These are phyloP conservation scores for Cubamyces sp. DNA, from an alignment of 768 basidiomycete genomes.

Conservation along the genomic window DNA sequence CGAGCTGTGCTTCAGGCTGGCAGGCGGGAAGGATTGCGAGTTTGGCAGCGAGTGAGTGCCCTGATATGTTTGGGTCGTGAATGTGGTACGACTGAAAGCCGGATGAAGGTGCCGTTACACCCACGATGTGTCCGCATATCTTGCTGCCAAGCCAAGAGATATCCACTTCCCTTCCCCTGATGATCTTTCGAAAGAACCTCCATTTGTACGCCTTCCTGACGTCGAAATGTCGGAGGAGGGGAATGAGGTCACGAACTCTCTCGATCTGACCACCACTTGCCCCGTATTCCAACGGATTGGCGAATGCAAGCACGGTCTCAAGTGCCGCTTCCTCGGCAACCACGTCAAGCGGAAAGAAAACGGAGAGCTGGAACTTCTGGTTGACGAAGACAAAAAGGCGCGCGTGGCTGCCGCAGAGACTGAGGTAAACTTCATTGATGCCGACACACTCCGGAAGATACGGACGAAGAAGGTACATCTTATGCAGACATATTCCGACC, in stretches of 20 bases:
- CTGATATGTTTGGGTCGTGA: neutral
- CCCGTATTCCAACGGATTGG: constrained; percentile 72
- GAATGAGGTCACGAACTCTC: constrained; percentile 39
- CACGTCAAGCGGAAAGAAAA: constrained; percentile 60
- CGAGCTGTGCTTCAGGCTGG: constrained; percentile 82
- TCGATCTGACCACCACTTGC: constrained; percentile 57
- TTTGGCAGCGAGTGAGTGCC: constrained; percentile 63
- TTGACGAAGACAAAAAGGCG: constrained; percentile 64
- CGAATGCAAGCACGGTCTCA: constrained; percentile 82
- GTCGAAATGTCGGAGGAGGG: constrained; percentile 30
- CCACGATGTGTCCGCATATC: constrained; percentile 78
- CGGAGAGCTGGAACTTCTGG: constrained; percentile 48
- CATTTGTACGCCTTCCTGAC: constrained; percentile 48
- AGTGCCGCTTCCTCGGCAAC: constrained; percentile 87
- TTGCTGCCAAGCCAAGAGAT: constrained; percentile 75
- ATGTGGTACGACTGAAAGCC: neutral
- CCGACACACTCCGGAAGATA: constrained; percentile 61
- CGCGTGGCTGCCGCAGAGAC: constrained; percentile 47
- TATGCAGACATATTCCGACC: neutral
- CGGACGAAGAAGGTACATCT: constrained; percentile 66
- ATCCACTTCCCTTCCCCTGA: constrained; percentile 55
- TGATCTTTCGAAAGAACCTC: constrained; percentile 49
- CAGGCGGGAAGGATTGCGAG: constrained; percentile 70
- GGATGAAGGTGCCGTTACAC: constrained; percentile 71
- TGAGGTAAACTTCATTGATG: constrained; percentile 73